Conservation (phyloP, 495 filamentous ascomycete genomes). For the Aspergillus campestris region DNA sequence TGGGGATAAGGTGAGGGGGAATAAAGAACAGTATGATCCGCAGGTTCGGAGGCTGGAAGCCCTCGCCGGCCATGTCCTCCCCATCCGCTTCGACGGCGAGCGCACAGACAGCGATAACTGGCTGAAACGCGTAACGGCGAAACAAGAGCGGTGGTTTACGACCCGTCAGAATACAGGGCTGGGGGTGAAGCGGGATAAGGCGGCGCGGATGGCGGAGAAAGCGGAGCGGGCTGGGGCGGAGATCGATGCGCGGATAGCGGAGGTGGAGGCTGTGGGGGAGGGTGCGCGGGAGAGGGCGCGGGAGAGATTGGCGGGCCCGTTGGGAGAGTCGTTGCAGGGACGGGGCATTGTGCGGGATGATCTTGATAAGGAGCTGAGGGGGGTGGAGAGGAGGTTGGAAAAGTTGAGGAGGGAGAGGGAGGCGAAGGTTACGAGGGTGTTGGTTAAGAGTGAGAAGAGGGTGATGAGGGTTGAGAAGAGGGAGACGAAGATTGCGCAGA, state of each 20-base stretch:
- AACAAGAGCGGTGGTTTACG: constrained; percentile 5
- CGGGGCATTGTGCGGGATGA: constrained; percentile 5
- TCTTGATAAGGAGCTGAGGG: constrained; percentile 10
- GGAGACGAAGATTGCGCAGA: constrained; percentile 10
- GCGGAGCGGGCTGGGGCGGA: constrained; percentile 1
- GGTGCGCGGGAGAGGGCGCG: neutral
- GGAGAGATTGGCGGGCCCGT: constrained; percentile 4
- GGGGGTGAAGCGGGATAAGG: constrained; percentile 4
- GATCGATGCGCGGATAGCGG: constrained; percentile 1
- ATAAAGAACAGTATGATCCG: constrained; percentile 1
- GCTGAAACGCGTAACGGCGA: constrained; percentile 11
- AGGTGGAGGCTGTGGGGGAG: constrained; percentile 2
- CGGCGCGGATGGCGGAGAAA: neutral
- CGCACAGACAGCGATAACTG: constrained; percentile 8
- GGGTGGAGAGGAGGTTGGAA: constrained; percentile 5
- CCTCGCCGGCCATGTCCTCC: constrained; percentile 7
- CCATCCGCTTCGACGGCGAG: constrained; percentile 6
- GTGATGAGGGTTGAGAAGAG: constrained; percentile 7
- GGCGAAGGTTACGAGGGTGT: neutral
- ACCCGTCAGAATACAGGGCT: constrained; percentile 3
- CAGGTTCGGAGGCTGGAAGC: constrained; percentile 11
- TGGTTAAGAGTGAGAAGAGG: constrained; percentile 2
- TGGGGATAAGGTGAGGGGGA: neutral
- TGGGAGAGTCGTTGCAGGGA: constrained; percentile 7
- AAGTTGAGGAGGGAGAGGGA: constrained; percentile 7